Percentiles rank a stretch among this genome's conserved stretches.
phyloP scores from a whole-genome alignment of 2,329 filamentous ascomycete species.

The Davidsoniella eucalypti region DNA sequence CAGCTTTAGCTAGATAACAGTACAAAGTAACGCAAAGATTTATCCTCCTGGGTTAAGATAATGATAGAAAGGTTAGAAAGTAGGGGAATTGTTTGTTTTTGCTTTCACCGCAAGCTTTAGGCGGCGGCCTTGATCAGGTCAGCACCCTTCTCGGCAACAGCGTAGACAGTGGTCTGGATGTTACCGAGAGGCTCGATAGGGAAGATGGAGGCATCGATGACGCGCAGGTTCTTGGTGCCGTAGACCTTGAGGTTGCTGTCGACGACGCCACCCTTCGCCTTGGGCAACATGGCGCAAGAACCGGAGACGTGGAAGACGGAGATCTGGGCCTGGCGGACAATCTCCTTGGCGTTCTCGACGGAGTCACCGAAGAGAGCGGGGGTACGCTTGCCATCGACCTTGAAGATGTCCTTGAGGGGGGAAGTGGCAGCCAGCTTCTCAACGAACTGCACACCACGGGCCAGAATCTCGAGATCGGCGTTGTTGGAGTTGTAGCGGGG shows the following conservation, averaged over 20 bases:
- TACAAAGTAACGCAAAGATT: too few relatives aligned
- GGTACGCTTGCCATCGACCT: conserved; percentile 18
- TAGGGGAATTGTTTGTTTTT: background rate
- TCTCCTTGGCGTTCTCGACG: conserved; percentile 22
- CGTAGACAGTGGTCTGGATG: conserved; percentile 19
- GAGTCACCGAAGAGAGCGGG: conserved; percentile 20
- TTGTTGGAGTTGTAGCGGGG: conserved; percentile 38
- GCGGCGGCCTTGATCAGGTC: conserved; percentile 19
- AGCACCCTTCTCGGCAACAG: conserved; percentile 24
- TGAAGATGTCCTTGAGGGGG: conserved; percentile 26
- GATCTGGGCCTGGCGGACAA: conserved; percentile 21
- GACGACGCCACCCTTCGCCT: conserved; percentile 28
- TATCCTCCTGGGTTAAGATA: too few relatives aligned
- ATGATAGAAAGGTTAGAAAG: too few relatives aligned
- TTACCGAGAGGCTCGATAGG: conserved; percentile 26
- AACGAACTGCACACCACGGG: conserved; percentile 26
- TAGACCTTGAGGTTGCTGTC: conserved; percentile 26
- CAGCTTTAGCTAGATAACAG: too few relatives aligned
- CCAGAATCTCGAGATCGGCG: conserved; percentile 37
- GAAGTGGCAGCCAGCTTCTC: conserved; percentile 22
- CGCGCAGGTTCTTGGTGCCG: conserved; percentile 26
- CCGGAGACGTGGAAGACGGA: conserved; percentile 31
- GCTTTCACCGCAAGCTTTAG: background rate
- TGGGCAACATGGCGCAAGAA: conserved; percentile 33
- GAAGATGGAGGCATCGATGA: conserved; percentile 31